Evolutionary conservation across 805 yeast species (phyloP), one percentile per base, ranked within the genome.

Genomic region (Cyberlindnera suaveolens): DNA sequence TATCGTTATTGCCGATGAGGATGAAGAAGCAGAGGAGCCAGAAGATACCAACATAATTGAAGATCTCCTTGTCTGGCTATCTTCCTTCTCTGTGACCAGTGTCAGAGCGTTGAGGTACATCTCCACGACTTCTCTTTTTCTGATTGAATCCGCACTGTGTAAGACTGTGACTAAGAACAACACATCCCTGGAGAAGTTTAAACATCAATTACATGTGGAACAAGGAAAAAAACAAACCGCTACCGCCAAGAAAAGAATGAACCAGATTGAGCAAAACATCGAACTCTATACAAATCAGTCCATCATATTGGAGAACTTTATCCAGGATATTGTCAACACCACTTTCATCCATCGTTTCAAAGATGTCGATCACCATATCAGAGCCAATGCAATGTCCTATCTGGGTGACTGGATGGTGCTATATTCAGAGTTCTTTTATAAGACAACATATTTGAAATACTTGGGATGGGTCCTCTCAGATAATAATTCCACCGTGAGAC

Each of bases 381-480:
- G 97, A 52, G 72, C 74, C 27, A 88, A 82, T 44, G 83, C 96
- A 42, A 67, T 86, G 52, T 53, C 60, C 8, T 70, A 73, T 31
- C 65, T 89, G 40, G 79, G 87, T n/a, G 66, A 63, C 15, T 85
- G 95, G 86, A 84, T 86, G 64, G 70, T 73, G n/a, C 57, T 65
- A 6, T 75, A 74, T 47, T 95, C 96, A 0, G 89, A 83, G 44
- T 65, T 70, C 42, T 88, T 85, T 54, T 74, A 84, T 49, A 84
- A 78, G 47, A 80, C 82, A 11, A 67, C 80, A 1, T 86, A 80
- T 54, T 68, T 88, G 49, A 74, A 89, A 48, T 86, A 85, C 60
- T 72, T 85, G 55, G 96, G 96, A 5, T 85, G 95, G 95, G 67
- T 86, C 30, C 65, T 90, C 34, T 80, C 90, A n/a, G 96, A 89